phyloP scores from a whole-genome alignment of 352 stramenopile genomes.

The Globisporangium uncinulatum region DNA sequence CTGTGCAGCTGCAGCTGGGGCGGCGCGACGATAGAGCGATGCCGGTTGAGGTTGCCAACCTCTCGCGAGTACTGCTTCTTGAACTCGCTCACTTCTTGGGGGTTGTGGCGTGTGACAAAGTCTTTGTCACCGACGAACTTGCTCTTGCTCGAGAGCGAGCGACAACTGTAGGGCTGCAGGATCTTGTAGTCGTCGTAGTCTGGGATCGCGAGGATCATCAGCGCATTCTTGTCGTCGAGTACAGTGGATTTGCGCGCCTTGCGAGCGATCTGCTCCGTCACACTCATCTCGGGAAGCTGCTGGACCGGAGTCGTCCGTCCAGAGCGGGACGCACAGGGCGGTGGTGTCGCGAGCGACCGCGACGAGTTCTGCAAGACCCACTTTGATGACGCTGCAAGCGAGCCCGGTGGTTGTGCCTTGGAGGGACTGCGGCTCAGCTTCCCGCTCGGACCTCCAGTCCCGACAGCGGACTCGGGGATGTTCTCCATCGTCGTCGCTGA shows the following conservation, averaged over 20 bases:
- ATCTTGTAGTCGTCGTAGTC: conserved; percentile 79
- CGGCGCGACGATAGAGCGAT: conserved; percentile 54
- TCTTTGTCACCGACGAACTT: conserved; percentile 63
- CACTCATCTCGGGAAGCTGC: conserved; percentile 39
- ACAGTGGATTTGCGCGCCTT: conserved; percentile 65
- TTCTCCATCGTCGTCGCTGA: conserved; percentile 8
- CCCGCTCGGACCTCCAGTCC: background rate
- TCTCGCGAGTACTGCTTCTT: conserved; percentile 75
- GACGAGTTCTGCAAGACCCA: conserved; percentile 18
- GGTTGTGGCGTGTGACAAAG: conserved; percentile 69
- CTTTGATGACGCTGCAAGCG: conserved; percentile 5
- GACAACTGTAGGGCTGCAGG: conserved; percentile 70
- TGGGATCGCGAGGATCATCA: conserved; percentile 64
- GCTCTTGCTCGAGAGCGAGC: conserved; percentile 47
- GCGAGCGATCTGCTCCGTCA: conserved; percentile 64
- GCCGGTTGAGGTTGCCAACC: conserved; percentile 54
- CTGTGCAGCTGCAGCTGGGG: conserved; percentile 28
- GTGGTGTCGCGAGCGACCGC: conserved; percentile 19
- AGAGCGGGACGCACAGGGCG: conserved; percentile 14
- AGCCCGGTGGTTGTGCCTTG: conserved; percentile 2
- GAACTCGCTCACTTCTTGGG: conserved; percentile 66
- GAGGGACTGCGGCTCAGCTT: conserved; percentile 3
- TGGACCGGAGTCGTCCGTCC: conserved; percentile 22
- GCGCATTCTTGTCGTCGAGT: conserved; percentile 61
- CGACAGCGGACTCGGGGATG: conserved; percentile 7